phyloP scores from a whole-genome alignment of 352 stramenopile genomes.

The Globisporangium takayamanum region DNA sequence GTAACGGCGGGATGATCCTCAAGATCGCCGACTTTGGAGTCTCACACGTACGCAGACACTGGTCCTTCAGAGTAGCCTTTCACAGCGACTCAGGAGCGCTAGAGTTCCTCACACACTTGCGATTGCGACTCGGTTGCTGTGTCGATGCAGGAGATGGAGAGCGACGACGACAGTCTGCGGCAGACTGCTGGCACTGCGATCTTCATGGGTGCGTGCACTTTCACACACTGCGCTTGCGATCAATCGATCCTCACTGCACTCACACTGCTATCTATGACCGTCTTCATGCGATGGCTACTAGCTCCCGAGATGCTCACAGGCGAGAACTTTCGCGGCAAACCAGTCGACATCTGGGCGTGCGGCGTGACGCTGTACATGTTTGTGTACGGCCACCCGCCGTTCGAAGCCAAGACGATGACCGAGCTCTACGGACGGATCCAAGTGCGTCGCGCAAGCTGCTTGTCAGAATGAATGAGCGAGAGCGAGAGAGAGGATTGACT shows the following conservation, averaged over 20 bases:
- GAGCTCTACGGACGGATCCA: conserved; percentile 92
- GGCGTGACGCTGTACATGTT: conserved; percentile 97
- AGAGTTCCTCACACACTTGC: neutral
- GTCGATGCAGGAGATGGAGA: conserved; percentile 51
- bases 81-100: too few species aligned
- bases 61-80: neutral
- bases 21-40: conserved; percentile 82
- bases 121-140: neutral
- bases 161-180: conserved; percentile 60
- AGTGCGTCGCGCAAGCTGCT: conserved; percentile 18
- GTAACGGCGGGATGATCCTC: conserved; percentile 54
- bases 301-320: conserved; percentile 78
- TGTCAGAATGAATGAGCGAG: neutral
- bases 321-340: conserved; percentile 67
- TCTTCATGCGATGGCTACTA: conserved; percentile 3
- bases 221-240: neutral
- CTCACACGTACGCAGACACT: conserved; percentile 42
- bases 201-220: conserved; percentile 42
- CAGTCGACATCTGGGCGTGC: conserved; percentile 93
- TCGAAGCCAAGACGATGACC: conserved; percentile 83
- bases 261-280: neutral
- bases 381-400: conserved; percentile 91
- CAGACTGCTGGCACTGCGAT: conserved; percentile 73
- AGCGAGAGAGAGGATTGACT: too few species aligned
- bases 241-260: neutral